phyloP scores from a whole-genome alignment of 129 eudicot species.

The Heracleum sosnowskyi region DNA sequence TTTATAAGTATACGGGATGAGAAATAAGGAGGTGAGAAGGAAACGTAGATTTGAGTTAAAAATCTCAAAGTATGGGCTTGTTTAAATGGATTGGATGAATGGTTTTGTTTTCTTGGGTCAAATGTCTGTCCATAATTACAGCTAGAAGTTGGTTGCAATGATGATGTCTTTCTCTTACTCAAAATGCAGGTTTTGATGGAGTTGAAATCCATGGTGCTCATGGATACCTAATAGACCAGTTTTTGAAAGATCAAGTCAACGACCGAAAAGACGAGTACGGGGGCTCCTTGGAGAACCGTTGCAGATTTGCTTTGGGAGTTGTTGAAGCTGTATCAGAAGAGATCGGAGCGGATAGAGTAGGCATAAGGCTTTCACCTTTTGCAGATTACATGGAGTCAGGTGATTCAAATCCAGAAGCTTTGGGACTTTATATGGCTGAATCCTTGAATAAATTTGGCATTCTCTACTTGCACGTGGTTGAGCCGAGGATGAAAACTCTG shows the following conservation, averaged over 20 bases:
- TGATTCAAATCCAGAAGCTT: constrained; percentile 31
- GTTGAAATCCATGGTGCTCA: constrained; percentile 41
- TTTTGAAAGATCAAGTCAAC: constrained; percentile 38
- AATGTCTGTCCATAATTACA: background rate
- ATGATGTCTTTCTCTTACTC: background rate
- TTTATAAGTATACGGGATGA: no score
- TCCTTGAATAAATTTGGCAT: constrained; percentile 22
- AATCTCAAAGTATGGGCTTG: no score
- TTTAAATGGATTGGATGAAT: no score
- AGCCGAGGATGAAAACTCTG: constrained; percentile 36
- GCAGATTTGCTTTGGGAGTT: constrained; percentile 29
- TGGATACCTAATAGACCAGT: constrained; percentile 38
- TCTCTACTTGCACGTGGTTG: constrained; percentile 32
- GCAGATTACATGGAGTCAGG: constrained; percentile 22
- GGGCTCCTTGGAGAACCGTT: constrained; percentile 27
- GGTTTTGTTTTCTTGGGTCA: background rate
- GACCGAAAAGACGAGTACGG: constrained; percentile 41
- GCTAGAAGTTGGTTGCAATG: background rate
- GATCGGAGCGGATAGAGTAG: constrained; percentile 24
- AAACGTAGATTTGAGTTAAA: no score
- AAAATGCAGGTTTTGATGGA: constrained; percentile 36
- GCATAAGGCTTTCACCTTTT: constrained; percentile 32
- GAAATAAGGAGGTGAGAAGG: no score
- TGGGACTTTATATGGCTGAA: constrained; percentile 28
- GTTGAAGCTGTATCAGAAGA: constrained; percentile 33